Evolutionary conservation across 2,329 filamentous ascomycete species (phyloP).

Genomic region (Conoideocrella luteorostrata): DNA sequence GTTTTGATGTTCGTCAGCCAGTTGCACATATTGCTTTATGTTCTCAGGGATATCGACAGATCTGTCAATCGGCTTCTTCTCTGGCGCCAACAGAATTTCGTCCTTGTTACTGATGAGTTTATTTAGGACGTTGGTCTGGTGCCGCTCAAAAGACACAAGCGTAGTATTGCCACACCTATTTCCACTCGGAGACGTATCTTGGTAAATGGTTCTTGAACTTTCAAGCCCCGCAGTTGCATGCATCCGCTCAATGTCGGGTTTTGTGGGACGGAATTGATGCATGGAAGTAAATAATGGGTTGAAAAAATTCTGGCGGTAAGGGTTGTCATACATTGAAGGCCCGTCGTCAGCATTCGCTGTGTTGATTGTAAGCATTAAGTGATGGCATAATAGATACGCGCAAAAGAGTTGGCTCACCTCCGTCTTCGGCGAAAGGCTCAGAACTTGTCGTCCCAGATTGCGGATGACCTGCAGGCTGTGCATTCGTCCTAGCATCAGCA

Average conservation of each 20-base stretch:
- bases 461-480: background rate
- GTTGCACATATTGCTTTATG: slow-evolving; percentile 13
- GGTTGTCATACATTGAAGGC: slow-evolving; percentile 41
- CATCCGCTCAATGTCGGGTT: slow-evolving; percentile 3
- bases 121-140: slow-evolving; percentile 32
- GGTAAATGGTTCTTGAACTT: slow-evolving; percentile 7
- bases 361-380: background rate
- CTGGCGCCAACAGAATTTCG: slow-evolving; percentile 6
- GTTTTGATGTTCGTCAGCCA: slow-evolving; percentile 24
- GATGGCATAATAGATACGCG: background rate
- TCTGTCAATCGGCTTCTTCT: background rate
- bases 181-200: slow-evolving; percentile 26
- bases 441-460: background rate
- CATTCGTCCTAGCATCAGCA: slow-evolving; percentile 4
- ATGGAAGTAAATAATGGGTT: slow-evolving; percentile 6
- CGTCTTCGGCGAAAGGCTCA: background rate
- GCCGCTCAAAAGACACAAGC: slow-evolving; percentile 32
- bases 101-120: slow-evolving; percentile 28
- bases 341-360: slow-evolving; percentile 16
- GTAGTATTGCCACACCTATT: slow-evolving; percentile 15
- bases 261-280: slow-evolving; percentile 11
- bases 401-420: slow-evolving; percentile 1
- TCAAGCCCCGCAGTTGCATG: slow-evolving; percentile 4
- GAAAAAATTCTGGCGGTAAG: background rate
- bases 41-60: background rate